Base-by-base conservation (phyloP, 345 rosid genomes). In the Eucalyptus microcorys region DNA sequence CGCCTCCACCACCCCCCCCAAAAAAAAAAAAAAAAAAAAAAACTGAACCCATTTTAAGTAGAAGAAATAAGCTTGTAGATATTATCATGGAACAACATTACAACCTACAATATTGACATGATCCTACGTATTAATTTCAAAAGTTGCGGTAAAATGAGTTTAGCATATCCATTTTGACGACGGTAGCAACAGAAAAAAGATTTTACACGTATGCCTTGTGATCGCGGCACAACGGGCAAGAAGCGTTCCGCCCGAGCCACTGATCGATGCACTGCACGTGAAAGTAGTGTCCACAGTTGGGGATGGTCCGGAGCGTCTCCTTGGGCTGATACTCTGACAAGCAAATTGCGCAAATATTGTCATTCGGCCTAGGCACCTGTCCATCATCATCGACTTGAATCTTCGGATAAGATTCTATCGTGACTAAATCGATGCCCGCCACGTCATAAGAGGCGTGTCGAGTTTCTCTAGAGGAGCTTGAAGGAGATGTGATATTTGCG, bases 231-330 rank as follows among this genome's bases (percentile, higher is more conserved):
- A 87, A 14, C 7, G 88, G 88, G 45, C 88, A 87, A 22, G 88
- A 47, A 15, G 59, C 59, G 34, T 49, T 71, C 57, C 13, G 49
- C 61, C 13, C 5, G 17, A 87, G 85, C 88, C 88, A 87, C n/a
- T 48, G n/a, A 12, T 87, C 64, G 68, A 87, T 87, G 88, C 88
- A 87, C 2, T 49, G 47, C 11, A 9, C 48, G 3, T 68, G 88
- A 49, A 87, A 87, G 88, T 68, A 87, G 84, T 87, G 88, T 42
- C 49, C 71, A 27, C 88, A 87, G 2, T 30, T 40, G 14, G 88
- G 88, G 52, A 87, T 43, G 50, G 27, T 64, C 85, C 85, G 71
- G 4, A 68, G 30, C 43, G n/a, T 87, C 15, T 87, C 88, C 37
- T 49, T 47, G 43, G 37, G 43, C 49, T 19, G 85, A 30, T 87